Evolutionary conservation across 106 monocot genomes (phyloP), one percentile per base, ranked within the genome.

Genomic region (Dendrobium officinale): DNA sequence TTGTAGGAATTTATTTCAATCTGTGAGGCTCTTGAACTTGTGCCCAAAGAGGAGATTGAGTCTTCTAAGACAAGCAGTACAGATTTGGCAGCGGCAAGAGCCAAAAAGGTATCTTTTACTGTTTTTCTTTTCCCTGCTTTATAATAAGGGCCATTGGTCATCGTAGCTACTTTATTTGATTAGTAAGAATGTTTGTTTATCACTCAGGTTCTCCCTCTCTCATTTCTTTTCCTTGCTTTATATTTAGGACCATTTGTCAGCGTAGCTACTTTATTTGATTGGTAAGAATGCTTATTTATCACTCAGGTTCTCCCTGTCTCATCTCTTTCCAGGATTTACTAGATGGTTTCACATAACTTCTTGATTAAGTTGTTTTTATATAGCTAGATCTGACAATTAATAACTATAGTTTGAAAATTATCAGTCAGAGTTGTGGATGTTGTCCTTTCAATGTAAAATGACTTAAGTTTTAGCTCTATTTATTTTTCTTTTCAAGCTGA

Each of bases 11-110:
- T 99, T 73, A 85, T 99, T 84, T 90, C 95, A 59, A 86, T 89
- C 13, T 99, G 99, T 87, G 99, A 99, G 82, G 93, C 86, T 9
- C 68, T 99, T 42, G 99, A 99, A 77, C 87, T 99, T 82, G 83
- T 95, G n/a, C 91, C 95, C 59, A 85, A 95, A 80, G 99, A 99
- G 75, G 99, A 99, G 82, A 87, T 91, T 45, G 86, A 87, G 51
- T 72, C 19, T 73, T 84, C 84, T 59, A 42, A 54, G 17, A 81
- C 84, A 78, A 80, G 58, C 27, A 77, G 77, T 1, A 0, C 82
- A 27, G 87, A 82, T 73, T 83, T 87, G 70, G 85, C 88, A 75
- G 84, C 66, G 84, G 82, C 51, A 81, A 89, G 98, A 70, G 98
- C 91, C 16, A 89, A 84, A 85, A 98, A 98, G 92, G 98, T 98